phyloP scores from a whole-genome alignment of 768 basidiomycete species.

The Tylopilus vinaceipallidus region DNA sequence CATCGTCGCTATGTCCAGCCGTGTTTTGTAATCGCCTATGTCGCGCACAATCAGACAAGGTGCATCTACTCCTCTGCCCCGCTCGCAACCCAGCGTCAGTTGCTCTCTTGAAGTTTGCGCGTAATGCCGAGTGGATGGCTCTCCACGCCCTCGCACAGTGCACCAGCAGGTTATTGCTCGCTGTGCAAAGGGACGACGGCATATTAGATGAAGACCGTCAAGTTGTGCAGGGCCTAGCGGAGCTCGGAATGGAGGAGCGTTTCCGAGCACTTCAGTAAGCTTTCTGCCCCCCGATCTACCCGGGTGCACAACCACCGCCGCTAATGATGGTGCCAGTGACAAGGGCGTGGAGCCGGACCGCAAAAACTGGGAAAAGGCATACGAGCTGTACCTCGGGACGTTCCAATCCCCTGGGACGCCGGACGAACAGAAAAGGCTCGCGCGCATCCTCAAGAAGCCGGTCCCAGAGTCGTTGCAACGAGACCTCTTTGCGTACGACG shows the following conservation, averaged over 20 bases:
- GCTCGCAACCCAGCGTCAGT: constrained; percentile 68
- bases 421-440: constrained; percentile 56
- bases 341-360: constrained; percentile 55
- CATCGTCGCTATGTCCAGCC: constrained; percentile 48
- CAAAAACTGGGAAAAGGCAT: constrained; percentile 64
- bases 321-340: constrained; percentile 27
- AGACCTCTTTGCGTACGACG: constrained; percentile 73
- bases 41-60: constrained; percentile 56
- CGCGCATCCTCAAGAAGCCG: constrained; percentile 49
- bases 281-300: neutral
- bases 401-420: constrained; percentile 57
- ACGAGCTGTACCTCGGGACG: constrained; percentile 53
- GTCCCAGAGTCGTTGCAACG: constrained; percentile 46
- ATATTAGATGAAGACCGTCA: constrained; percentile 45
- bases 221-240: constrained; percentile 61
- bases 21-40: constrained; percentile 84
- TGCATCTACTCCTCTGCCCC: constrained; percentile 73
- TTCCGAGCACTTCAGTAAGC: constrained; percentile 34
- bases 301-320: neutral
- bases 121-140: constrained; percentile 62
- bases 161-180: constrained; percentile 60
- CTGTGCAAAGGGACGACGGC: constrained; percentile 45
- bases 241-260: constrained; percentile 73
- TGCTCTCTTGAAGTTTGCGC: constrained; percentile 59
- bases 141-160: constrained; percentile 70